Base-by-base conservation (phyloP, 2,329 filamentous ascomycete genomes). In the Ophiocordyceps australis region DNA sequence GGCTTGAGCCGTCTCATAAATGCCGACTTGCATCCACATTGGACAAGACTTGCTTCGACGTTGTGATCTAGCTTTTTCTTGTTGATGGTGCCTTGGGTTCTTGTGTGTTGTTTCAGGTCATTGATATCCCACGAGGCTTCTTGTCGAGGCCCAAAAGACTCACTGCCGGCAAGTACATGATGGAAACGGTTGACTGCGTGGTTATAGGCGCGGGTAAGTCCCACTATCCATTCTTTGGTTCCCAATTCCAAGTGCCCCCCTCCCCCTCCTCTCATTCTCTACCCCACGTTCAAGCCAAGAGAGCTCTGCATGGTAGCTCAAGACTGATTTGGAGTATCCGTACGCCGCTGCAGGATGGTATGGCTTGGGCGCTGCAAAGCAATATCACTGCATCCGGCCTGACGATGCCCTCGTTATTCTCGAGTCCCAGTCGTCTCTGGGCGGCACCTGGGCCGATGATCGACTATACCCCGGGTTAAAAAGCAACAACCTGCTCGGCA, bases 401-500 rank as follows among this genome's bases (percentile, higher is more conserved):
- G 41, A 52, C n/a, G 53, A 57, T 28, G 59, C 58, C 3, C 41
- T 79, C 14, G 48, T 59, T 2, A 40, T 80, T 8, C 48, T 78
- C 17, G 75, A 81, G 24, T 49, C 56, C 5, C 55, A 58, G 9
- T 43, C 54, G 9, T 63, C 64, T 0, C 39, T 73, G 5, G 79
- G 78, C 2, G 78, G 79, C 4, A 69, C 71, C 11, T 85, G 77
- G 78, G 64, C 70, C 7, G 54, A 66, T 29, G 54, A 74, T 20
- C 62, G 75, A 2, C 48, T 81, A 1, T 76, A 83, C 42, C 65
- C 70, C 0, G 70, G 67, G 2, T 57, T 86, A 25, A 76, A 71
- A 38, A 72, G 66, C 27, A 85, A 86, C 47, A 83, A 83, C 39
- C 62, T 80, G 42, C 45, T 74, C 9, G 76, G 77, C 3, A 75